Conservation (phyloP, 148 eudicot genomes). For the Polygonum maritimum region DNA sequence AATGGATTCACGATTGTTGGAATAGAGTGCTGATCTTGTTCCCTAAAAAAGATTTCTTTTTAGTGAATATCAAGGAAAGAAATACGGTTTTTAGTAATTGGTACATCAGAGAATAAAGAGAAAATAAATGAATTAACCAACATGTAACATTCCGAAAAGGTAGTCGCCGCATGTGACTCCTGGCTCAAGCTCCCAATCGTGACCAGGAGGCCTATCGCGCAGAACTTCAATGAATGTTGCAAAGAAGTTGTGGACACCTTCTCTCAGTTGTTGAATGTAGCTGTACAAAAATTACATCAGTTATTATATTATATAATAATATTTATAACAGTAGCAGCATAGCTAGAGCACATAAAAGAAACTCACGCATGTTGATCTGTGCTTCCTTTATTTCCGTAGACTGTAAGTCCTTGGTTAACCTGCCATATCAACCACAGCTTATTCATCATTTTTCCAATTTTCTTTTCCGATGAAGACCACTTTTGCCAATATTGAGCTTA, state of each 20-base stretch:
- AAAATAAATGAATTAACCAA: conserved; percentile 11
- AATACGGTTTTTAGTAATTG: neutral
- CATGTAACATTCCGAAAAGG: conserved; percentile 98
- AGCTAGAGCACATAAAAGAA: neutral
- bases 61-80: neutral
- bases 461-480: neutral
- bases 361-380: conserved; percentile 99
- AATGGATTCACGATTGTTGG: conserved; percentile 86
- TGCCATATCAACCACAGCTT: conserved; percentile 15
- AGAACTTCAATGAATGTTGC: conserved; percentile 94
- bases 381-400: conserved; percentile 99
- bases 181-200: conserved; percentile 99
- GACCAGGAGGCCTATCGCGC: conserved; percentile 98
- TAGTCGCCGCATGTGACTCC: conserved; percentile 99
- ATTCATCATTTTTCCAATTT: neutral
- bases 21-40: conserved; percentile 91
- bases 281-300: conserved; percentile 36
- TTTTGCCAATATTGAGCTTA: neutral
- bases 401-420: conserved; percentile 94
- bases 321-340: neutral
- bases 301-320: neutral
- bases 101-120: neutral
- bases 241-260: conserved; percentile 97
- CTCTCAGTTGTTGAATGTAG: conserved; percentile 97
- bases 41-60: conserved; percentile 42